Conservation (phyloP, 306 rosid genomes). For the Malus sylvestris region DNA sequence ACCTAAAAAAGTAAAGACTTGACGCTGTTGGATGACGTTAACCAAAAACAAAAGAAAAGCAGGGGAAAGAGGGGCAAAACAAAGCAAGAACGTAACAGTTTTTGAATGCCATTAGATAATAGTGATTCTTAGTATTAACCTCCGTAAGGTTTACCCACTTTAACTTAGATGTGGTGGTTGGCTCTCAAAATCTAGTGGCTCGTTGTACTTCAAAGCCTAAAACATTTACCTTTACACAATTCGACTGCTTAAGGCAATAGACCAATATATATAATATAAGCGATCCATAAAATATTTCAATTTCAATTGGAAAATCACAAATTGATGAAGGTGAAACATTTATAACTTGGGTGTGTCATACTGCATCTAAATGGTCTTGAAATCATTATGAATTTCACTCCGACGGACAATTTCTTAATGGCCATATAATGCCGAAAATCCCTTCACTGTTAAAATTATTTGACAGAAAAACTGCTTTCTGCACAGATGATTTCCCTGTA, state of each 20-base stretch:
- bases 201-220: not conserved
- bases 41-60: not conserved
- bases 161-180: not conserved
- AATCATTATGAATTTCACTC: not conserved
- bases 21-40: not conserved
- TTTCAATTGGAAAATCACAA: not conserved
- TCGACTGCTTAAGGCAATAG: not conserved
- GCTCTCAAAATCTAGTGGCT: not conserved
- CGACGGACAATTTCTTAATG: not conserved
- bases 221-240: not conserved
- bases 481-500: conserved; percentile 41
- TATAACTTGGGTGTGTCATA: not conserved
- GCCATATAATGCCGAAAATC: not conserved
- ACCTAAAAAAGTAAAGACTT: not conserved
- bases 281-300: not conserved
- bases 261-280: not conserved
- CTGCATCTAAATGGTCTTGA: not conserved
- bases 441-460: not conserved
- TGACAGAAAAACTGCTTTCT: conserved; percentile 23
- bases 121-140: no score
- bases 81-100: not conserved
- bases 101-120: not conserved
- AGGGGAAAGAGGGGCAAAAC: not conserved
- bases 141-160: no score
- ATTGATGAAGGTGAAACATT: not conserved